Percentiles rank a stretch among this genome's conserved stretches.
These are phyloP conservation scores for Paecilomyces niveus DNA, from an alignment of 2,329 filamentous ascomycete genomes.

Conservation along the genomic window DNA sequence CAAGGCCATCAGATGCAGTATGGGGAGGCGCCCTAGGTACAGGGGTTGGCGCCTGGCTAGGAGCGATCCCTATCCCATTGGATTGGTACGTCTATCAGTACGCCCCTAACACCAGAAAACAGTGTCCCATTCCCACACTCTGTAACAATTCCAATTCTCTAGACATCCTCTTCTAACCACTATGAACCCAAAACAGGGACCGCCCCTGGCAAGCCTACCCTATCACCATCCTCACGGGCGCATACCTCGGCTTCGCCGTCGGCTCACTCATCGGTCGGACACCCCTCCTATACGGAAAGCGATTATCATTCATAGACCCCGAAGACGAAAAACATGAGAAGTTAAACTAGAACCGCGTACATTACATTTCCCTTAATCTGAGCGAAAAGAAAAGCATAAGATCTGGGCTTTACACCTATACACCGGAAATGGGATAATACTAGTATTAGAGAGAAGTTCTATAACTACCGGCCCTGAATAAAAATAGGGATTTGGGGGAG, in stretches of 20 bases:
- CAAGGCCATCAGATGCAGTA: conserved; percentile 71
- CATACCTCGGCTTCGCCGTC: conserved; percentile 69
- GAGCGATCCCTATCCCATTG: conserved; percentile 87
- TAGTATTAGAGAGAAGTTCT: not conserved
- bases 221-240: conserved; percentile 77
- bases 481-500: too few relatives aligned
- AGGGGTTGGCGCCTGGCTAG: conserved; percentile 78
- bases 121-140: too few relatives aligned
- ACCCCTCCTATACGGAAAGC: conserved; percentile 13
- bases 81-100: conserved; percentile 59
- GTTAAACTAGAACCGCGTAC: not conserved
- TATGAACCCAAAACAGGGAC: conserved; percentile 48
- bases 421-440: not conserved
- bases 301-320: conserved; percentile 4
- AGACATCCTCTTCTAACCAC: not conserved
- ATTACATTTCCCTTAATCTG: not conserved
- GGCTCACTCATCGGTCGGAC: conserved; percentile 40
- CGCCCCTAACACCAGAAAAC: too few relatives aligned
- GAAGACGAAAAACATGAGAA: not conserved
- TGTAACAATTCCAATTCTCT: too few relatives aligned
- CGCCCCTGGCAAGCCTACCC: conserved; percentile 99
- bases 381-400: not conserved
- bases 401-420: not conserved
- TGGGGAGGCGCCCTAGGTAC: conserved; percentile 77
- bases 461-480: too few relatives aligned